Evolutionary conservation across 163 green algal genomes (phyloP), one percentile per base, ranked within the genome.

Genomic region (Coccomyxa subellipsoidea): DNA sequence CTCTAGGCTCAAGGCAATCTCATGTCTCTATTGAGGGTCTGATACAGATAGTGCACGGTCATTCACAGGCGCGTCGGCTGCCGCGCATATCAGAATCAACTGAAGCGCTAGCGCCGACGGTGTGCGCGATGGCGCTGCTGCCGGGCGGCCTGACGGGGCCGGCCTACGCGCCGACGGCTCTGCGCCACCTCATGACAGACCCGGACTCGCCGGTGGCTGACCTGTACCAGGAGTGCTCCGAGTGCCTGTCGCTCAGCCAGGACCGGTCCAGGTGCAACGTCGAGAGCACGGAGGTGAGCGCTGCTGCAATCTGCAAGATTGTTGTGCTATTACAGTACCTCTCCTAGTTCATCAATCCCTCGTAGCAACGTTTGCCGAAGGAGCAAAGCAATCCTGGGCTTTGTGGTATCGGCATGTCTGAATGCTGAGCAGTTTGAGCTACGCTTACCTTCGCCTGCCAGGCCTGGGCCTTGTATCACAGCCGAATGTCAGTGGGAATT

Each of bases 61-160:
- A n/a, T 6, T n/a, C 36, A 27, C 23, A 36, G 31, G 34, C 15
- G 7, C n/a, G 34, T 12, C 2, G 31, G 23, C 35, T 31, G 34
- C 35, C 40, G 71, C 34, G 34, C 10, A 59, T 59, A 59, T 59
- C 47, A 59, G 47, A 59, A 18, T 35, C 69, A 29, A 39, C 59
- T 77, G 73, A 69, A 82, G 35, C 76, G 39, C 84, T 94, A 35
- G 76, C 91, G 82, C 90, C 89, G 0, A 84, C 87, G 35, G 88
- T 87, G 5, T 94, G 90, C 71, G 88, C 90, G 21, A 80, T 93
- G 87, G 88, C 90, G 36, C 85, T 93, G 81, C 80, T 94, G 71
- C 90, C 90, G 7, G 9, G 31, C 2, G 66, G 54, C 4, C 53
- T 38, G 31, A 79, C 79, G 27, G 82, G 70, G 32, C 70, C 29